A percentile compares a stretch with the other conserved stretches of the same genome.
phyloP scores from a whole-genome alignment of 2,329 filamentous ascomycete genomes.

The Epichloe typhina region DNA sequence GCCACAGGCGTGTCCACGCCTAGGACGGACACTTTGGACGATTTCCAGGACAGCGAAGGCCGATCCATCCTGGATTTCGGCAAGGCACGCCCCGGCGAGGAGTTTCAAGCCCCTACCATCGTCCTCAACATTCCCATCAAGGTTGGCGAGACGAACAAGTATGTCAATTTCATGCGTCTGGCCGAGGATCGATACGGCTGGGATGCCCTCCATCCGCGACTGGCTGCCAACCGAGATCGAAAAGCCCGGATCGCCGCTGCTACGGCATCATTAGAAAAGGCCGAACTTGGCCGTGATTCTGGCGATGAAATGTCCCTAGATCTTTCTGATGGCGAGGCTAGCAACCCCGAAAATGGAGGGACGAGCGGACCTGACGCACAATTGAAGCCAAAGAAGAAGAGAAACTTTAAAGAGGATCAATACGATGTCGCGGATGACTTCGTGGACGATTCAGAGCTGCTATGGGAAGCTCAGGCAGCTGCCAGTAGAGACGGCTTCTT shows the following conservation, averaged over 20 bases:
- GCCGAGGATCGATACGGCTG: conserved; percentile 92
- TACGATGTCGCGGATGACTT: conserved; percentile 77
- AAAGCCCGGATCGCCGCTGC: conserved; percentile 80
- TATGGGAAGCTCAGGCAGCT: conserved; percentile 92
- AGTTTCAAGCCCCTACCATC: conserved; percentile 58
- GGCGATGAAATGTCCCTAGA: conserved; percentile 79
- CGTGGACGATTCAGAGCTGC: conserved; percentile 83
- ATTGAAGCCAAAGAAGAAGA: conserved; percentile 62
- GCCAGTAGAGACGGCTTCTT: conserved; percentile 96
- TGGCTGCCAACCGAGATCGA: conserved; percentile 78
- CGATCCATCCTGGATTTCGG: conserved; percentile 51
- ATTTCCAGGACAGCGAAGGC: conserved; percentile 29
- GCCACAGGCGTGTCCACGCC: conserved; percentile 30
- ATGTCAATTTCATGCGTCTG: conserved; percentile 88
- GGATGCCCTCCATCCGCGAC: conserved; percentile 80
- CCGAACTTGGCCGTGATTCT: conserved; percentile 53
- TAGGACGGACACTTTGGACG: conserved; percentile 36
- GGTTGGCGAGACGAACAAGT: conserved; percentile 66
- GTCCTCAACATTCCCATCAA: conserved; percentile 70
- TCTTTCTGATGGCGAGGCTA: conserved; percentile 59
- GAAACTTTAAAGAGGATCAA: conserved; percentile 68
- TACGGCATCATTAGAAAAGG: conserved; percentile 70
- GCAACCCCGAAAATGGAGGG: conserved; percentile 72
- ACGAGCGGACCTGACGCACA: conserved; percentile 47
- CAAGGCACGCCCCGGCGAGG: conserved; percentile 44